phyloP scores from a whole-genome alignment of 2,329 filamentous ascomycete species.

The Alternaria panax region DNA sequence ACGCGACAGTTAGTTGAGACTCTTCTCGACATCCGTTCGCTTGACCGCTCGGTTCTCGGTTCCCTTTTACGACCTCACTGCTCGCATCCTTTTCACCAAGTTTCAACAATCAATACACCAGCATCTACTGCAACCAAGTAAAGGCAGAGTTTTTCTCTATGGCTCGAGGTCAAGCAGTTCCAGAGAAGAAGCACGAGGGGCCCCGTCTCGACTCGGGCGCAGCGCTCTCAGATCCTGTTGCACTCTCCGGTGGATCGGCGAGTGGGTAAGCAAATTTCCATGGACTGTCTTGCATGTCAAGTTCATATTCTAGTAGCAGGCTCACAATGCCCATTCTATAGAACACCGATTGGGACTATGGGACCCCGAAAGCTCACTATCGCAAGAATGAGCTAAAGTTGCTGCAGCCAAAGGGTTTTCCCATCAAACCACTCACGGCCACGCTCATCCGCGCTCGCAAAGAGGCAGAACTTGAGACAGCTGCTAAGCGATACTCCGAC shows the following conservation, averaged over 20 bases:
- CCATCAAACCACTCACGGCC: slow-evolving; percentile 6
- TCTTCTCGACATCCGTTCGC: background rate
- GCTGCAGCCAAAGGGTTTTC: slow-evolving; percentile 13
- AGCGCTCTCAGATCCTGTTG: slow-evolving; percentile 8
- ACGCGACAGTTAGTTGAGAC: background rate
- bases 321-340: background rate
- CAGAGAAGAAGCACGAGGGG: slow-evolving; percentile 1
- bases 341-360: slow-evolving; percentile 1
- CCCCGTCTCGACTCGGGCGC: slow-evolving; percentile 9
- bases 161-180: background rate
- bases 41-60: background rate
- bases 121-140: background rate
- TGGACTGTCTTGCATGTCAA: background rate
- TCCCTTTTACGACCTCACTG: background rate
- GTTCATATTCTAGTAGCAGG: slow-evolving; percentile 3
- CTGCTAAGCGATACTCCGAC: background rate
- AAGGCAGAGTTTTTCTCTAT: background rate
- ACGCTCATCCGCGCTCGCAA: slow-evolving; percentile 7
- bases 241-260: background rate
- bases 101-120: background rate
- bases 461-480: slow-evolving; percentile 3
- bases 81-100: background rate
- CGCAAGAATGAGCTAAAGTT: slow-evolving; percentile 4
- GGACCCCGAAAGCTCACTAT: slow-evolving; percentile 2
- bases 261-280: background rate